phyloP scores from a whole-genome alignment of 106 monocot genomes.

The Apostasia ramifera region DNA sequence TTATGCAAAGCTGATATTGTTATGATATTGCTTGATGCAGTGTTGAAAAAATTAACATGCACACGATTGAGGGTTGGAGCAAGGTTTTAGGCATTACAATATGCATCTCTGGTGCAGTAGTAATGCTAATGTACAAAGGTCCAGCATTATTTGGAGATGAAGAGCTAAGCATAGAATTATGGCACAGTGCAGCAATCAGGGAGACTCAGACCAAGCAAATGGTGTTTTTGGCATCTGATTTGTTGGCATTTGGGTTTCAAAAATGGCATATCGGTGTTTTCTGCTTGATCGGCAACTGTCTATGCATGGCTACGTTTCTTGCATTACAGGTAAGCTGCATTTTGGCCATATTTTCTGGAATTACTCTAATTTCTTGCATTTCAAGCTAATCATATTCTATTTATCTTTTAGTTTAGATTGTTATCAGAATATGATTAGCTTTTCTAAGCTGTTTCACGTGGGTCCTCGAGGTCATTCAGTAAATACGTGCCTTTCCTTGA shows the following conservation, averaged over 20 bases:
- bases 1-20: neutral
- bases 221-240: neutral
- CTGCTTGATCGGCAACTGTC: constrained; percentile 81
- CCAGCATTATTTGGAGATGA: constrained; percentile 44
- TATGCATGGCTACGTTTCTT: constrained; percentile 81
- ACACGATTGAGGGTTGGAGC: constrained; percentile 41
- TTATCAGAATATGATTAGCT: too few relatives aligned
- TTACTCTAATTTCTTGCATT: too few relatives aligned
- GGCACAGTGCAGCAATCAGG: neutral
- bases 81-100: constrained; percentile 59
- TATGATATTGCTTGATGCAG: constrained; percentile 18
- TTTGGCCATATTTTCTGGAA: neutral
- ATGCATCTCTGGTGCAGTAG: constrained; percentile 61
- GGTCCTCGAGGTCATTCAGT: too few relatives aligned
- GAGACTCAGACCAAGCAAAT: neutral
- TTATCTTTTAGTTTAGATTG: too few relatives aligned
- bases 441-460: too few relatives aligned
- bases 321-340: constrained; percentile 60
- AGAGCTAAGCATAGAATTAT: too few relatives aligned
- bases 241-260: constrained; percentile 23
- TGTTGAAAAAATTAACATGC: constrained; percentile 53
- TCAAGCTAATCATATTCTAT: too few relatives aligned
- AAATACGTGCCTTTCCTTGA: too few relatives aligned
- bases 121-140: constrained; percentile 77
- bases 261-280: constrained; percentile 77